Conservation (phyloP, 225 moss, liverwort and hornwort species). For the Physcomitrium patens region DNA sequence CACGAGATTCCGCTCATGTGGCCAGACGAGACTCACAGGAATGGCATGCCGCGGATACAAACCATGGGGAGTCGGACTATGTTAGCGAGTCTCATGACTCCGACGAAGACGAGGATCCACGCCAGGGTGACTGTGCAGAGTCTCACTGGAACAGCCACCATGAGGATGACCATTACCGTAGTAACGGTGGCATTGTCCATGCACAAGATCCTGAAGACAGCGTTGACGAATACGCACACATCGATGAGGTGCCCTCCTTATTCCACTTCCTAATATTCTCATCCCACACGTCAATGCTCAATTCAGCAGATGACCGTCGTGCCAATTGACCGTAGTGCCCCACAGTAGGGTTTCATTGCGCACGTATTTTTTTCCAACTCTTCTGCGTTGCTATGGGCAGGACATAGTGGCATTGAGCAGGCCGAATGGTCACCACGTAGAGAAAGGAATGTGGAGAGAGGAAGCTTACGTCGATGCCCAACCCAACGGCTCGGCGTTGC, state of each 20-base stretch:
- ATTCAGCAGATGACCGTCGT: no score
- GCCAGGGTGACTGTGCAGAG: slow-evolving; percentile 35
- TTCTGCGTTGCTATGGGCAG: slow-evolving; percentile 24
- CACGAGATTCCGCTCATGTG: background rate
- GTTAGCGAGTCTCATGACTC: slow-evolving; percentile 54
- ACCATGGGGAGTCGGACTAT: slow-evolving; percentile 53
- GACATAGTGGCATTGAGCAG: slow-evolving; percentile 56
- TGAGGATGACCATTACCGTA: slow-evolving; percentile 43
- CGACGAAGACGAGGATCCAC: slow-evolving; percentile 35
- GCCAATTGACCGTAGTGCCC: no score
- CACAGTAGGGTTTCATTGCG: background rate
- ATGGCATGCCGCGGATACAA: slow-evolving; percentile 28
- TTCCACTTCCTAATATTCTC: background rate
- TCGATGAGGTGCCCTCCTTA: slow-evolving; percentile 40
- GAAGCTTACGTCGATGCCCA: slow-evolving; percentile 23
- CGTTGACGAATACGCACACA: slow-evolving; percentile 41
- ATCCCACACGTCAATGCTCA: no score
- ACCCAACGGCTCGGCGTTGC: background rate
- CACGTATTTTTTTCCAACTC: no score
- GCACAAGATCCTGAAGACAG: slow-evolving; percentile 50
- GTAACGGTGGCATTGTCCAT: slow-evolving; percentile 34
- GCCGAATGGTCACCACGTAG: slow-evolving; percentile 34
- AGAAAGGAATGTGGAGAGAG: slow-evolving; percentile 47
- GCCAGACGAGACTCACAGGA: slow-evolving; percentile 24
- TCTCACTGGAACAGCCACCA: slow-evolving; percentile 45